Evolutionary conservation across 139 green algal species (phyloP).

Genomic region (Mesotaenium endlicherianum): DNA sequence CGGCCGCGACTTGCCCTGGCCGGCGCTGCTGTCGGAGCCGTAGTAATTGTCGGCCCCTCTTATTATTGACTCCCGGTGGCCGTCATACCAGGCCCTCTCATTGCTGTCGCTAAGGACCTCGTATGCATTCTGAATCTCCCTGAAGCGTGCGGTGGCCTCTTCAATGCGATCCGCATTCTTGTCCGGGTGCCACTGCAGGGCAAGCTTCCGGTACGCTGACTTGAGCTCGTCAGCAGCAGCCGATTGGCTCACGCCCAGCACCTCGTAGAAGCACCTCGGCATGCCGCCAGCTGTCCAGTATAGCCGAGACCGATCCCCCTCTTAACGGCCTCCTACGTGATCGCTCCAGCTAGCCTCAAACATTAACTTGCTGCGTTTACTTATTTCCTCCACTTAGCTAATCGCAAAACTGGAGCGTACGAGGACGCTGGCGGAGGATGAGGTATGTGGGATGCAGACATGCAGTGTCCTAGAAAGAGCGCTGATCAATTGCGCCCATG

Average conservation of each 20-base stretch:
- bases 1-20: conserved; percentile 8
- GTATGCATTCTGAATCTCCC: conserved; percentile 80
- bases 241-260: conserved; percentile 38
- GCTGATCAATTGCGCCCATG: no score
- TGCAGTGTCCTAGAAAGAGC: no score
- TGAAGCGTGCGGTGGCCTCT: conserved; percentile 51
- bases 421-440: no score
- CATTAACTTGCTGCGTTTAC: no score
- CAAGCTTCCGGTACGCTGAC: conserved; percentile 54
- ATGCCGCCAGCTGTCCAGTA: not conserved
- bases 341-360: no score
- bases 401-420: no score
- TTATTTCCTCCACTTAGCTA: no score
- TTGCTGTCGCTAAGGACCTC: conserved; percentile 91
- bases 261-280: conserved; percentile 53
- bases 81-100: conserved; percentile 92
- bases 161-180: conserved; percentile 54
- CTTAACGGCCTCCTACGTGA: no score
- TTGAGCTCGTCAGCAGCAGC: conserved; percentile 53
- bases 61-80: conserved; percentile 84
- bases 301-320: not conserved
- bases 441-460: no score
- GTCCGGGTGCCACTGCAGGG: conserved; percentile 58
- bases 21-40: conserved; percentile 13
- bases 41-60: conserved; percentile 55